Evolutionary conservation across 2,329 filamentous ascomycete genomes (phyloP).

Genomic region (Myotisia sp.): DNA sequence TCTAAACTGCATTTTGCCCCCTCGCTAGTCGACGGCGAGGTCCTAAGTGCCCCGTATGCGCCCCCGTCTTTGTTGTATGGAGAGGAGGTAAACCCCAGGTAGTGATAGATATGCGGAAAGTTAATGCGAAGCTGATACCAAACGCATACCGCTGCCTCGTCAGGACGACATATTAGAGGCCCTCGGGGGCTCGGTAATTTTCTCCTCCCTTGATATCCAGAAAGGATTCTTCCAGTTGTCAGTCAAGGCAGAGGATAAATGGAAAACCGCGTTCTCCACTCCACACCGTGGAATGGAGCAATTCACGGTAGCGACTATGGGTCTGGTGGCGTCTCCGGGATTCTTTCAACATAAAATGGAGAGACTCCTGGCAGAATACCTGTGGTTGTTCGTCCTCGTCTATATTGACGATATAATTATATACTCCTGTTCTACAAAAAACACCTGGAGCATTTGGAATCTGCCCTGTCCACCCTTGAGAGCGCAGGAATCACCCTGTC

Average conservation of each 20-base stretch:
- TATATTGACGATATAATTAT: constrained; percentile 6
- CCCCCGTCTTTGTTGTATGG: neutral
- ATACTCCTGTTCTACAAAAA: neutral
- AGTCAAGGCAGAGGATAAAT: neutral
- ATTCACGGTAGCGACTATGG: neutral
- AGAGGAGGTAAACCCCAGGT: neutral
- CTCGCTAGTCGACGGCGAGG: too few species aligned
- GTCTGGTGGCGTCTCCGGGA: neutral
- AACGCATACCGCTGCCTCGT: neutral
- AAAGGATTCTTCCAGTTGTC: constrained; percentile 4
- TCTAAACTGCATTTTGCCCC: too few species aligned
- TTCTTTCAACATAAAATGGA: constrained; percentile 7
- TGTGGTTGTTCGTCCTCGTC: neutral
- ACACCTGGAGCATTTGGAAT: too few species aligned
- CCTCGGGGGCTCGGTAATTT: neutral
- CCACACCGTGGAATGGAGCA: neutral
- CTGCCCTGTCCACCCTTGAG: too few species aligned
- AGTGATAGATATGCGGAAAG: neutral
- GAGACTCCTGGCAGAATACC: neutral
- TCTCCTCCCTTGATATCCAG: constrained; percentile 2
- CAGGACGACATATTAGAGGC: neutral
- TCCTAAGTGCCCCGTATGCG: too few species aligned
- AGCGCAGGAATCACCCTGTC: too few species aligned
- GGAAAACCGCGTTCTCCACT: constrained; percentile 4
- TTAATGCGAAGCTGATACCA: neutral